These are phyloP conservation scores for Termitomyces sp. DNA, from an alignment of 768 basidiomycete genomes.

Conservation along the genomic window DNA sequence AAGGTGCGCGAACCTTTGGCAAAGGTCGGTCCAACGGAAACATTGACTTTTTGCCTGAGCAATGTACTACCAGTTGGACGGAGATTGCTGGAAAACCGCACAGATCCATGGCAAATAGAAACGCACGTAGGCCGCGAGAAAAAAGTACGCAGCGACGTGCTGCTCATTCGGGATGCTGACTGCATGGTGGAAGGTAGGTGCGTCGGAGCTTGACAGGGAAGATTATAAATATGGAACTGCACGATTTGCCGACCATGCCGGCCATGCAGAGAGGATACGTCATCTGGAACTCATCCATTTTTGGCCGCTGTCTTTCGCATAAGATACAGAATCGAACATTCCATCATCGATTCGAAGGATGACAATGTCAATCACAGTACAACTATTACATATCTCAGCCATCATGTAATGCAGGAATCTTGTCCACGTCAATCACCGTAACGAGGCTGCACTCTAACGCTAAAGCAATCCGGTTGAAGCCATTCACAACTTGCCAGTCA, in stretches of 20 bases:
- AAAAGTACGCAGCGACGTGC: conserved; percentile 7
- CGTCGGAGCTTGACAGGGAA: not conserved
- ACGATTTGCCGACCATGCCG: not conserved
- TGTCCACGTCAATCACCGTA: conserved; percentile 58
- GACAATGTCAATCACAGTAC: not conserved
- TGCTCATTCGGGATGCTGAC: conserved; percentile 4
- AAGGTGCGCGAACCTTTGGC: conserved; percentile 36
- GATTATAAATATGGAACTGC: not conserved
- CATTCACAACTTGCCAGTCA: conserved; percentile 56
- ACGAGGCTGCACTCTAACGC: conserved; percentile 64
- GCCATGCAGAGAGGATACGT: conserved; percentile 3
- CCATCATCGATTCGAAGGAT: too few species aligned
- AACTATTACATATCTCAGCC: not conserved
- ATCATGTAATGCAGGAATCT: conserved; percentile 31
- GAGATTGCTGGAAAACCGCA: conserved; percentile 19
- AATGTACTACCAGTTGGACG: conserved; percentile 24
- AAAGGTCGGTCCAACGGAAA: conserved; percentile 14
- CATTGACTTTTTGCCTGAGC: conserved; percentile 21
- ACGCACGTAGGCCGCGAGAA: conserved; percentile 4
- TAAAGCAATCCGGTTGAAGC: conserved; percentile 58
- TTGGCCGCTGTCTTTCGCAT: too few species aligned
- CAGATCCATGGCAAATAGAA: not conserved
- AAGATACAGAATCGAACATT: too few species aligned
- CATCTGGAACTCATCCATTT: not conserved
- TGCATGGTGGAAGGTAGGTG: conserved; percentile 5